These are phyloP conservation scores for Cryoendolithus antarcticus DNA, from an alignment of 2,329 filamentous ascomycete species.

Conservation along the genomic window DNA sequence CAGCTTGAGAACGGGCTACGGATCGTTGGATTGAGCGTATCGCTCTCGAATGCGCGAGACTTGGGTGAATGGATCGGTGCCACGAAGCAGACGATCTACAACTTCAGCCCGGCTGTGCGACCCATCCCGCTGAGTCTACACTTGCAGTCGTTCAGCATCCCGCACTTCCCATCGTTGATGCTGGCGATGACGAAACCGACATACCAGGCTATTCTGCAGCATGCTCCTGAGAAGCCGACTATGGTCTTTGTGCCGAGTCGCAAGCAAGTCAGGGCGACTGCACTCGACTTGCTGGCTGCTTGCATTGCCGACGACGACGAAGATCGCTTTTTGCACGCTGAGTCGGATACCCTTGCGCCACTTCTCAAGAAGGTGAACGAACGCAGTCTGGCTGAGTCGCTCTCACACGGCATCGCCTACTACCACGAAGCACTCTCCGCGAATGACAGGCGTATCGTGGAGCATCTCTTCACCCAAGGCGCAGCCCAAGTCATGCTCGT, in stretches of 20 bases:
- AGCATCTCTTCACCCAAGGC: slow-evolving; percentile 78
- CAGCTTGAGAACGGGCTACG: slow-evolving; percentile 76
- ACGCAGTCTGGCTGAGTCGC: slow-evolving; percentile 71
- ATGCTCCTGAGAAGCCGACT: slow-evolving; percentile 73
- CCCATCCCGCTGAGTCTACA: slow-evolving; percentile 85
- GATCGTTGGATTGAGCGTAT: slow-evolving; percentile 81
- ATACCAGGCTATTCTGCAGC: slow-evolving; percentile 75
- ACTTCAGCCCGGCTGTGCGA: slow-evolving; percentile 87
- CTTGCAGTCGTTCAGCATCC: slow-evolving; percentile 88
- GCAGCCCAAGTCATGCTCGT: slow-evolving; percentile 77
- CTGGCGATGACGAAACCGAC: slow-evolving; percentile 94
- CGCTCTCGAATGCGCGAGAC: slow-evolving; percentile 82
- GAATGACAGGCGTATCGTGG: slow-evolving; percentile 86
- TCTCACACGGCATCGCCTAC: slow-evolving; percentile 91
- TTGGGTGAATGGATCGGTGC: slow-evolving; percentile 97
- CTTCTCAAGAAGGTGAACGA: slow-evolving; percentile 77
- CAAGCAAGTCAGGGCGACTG: slow-evolving; percentile 82
- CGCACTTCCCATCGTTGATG: slow-evolving; percentile 97
- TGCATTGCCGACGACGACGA: slow-evolving; percentile 83
- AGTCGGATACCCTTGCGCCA: slow-evolving; percentile 68
- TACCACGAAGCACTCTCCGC: slow-evolving; percentile 86
- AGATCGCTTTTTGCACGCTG: slow-evolving; percentile 81
- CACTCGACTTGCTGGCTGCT: slow-evolving; percentile 75
- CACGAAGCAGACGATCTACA: slow-evolving; percentile 96
- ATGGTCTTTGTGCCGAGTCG: slow-evolving; percentile 86